Evolutionary conservation across 2,329 filamentous ascomycete species (phyloP), one percentile per base, ranked within the genome.

Genomic region (Biscogniauxia sp.): DNA sequence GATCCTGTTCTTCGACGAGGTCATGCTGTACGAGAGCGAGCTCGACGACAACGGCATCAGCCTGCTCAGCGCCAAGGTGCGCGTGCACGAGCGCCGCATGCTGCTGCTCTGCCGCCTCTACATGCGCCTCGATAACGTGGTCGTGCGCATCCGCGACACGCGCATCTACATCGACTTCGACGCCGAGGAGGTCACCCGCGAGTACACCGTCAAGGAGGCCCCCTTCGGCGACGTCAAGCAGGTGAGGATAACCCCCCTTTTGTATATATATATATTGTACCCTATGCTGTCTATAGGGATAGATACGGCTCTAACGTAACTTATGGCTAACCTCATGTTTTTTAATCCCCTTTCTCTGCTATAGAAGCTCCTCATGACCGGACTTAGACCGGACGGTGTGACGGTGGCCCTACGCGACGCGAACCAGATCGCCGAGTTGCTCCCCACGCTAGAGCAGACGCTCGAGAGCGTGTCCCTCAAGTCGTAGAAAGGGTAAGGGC

Each of bases 1-100:
- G 0, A 99, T 99, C 66, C 79, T 96, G 5, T 97, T 98, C 82
- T 96, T 96, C 74, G 94, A 98, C 78, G 93, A 98, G 70, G 92
- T 99, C 49, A 88, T 97, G 69, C 83, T 99, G 54, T 99, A 96
- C 75, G 95, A 99, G 79, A 96, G 96, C 78, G 95, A 99, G 80
- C 85, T 99, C 53, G 95, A 97, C 62, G 95, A 99, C 76, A 99
- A 99, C 73, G 95, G 95, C 63, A 95, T 98, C 68, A 92, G 92
- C 28, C 84, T 97, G 73, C 82, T 96, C 61, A 96, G 89, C 64
- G 92, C 90, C 77, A 99, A 99, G 80, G 80, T 98, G 55, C 84
- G 95, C 61, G 94, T 98, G 59, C 97, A 98, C 88, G 92, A 93
- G 58, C 86, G 89, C 69, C 84, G 95, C 58, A 87, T 99, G 77